Base-by-base conservation (phyloP, 768 basidiomycete genomes). In the Naematelia aurantialba region DNA sequence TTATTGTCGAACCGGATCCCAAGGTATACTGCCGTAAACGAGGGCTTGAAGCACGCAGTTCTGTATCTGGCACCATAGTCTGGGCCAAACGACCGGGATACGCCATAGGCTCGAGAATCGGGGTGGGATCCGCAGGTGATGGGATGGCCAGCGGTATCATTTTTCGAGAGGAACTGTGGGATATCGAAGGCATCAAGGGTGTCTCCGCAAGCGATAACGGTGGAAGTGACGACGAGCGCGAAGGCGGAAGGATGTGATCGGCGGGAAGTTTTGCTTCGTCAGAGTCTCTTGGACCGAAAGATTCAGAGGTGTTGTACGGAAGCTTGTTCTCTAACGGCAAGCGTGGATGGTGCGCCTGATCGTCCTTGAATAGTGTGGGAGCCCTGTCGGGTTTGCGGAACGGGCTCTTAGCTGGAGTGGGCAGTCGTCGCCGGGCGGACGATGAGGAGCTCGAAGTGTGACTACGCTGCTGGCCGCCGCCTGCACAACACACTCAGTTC, bases 1-100 rank as follows among this genome's bases (percentile, higher is more conserved):
- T 25, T 14, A 50, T 21, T 22, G 48, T 50, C 21, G 48, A 50
- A 25, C 48, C 48, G 8, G 48, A 50, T 25, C 48, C 48, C 5
- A 50, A 14, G 24, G 48, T 50, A 27, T 3, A 50, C 48, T 50
- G 19, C 19, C 48, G 48, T 39, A 17, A 39, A 17, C 34, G 34
- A 39, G 34, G 17, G 17, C 8, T 8, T 8, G 34, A 39, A 17
- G 34, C 34, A 8, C 34, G 8, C 8, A 17, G 34, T 39, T 39
- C 34, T 17, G 8, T 12, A 26, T 34, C 52, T 34, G 52, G 52
- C 25, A 59, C 45, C 51, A 24, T 56, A 19, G 44, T 59, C 27
- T 63, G 62, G 25, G 62, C 66, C 5, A 67, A 49, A 53, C 61
- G 57, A 11, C 58, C n/a, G 11, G 66, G 66, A 44, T 67, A 67